Base-by-base conservation (phyloP, 1,284 basidiomycete species). In the Pholiota adiposa region DNA sequence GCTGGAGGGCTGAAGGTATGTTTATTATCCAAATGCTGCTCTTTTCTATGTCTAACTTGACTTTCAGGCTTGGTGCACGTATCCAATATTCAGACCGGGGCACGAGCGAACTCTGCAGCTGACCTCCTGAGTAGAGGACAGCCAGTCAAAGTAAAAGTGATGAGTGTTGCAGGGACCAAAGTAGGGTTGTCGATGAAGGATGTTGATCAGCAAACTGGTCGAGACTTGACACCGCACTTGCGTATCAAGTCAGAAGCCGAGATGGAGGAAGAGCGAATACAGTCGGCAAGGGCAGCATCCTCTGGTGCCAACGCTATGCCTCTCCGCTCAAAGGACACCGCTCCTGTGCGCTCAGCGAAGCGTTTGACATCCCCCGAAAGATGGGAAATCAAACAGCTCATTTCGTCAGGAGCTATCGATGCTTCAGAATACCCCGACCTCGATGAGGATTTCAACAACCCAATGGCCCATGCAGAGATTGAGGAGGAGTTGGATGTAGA, bases 341-440 rank as follows among this genome's bases (percentile, higher is more conserved):
- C 72, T 16, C 82, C 68, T 21, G 81, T 86, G 16, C 82, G 91
- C 21, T 92, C 91, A 16, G 94, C 94, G 1, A 97, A 97, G 72
- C 87, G 97, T 16, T 79, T 99, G 58, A 97, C 97, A 1, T 96
- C 94, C 25, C 97, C 97, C 0, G 97, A 99, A 75, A 87, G 97
- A 21, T 99, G 97, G 94, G 97, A 99, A 79, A 94, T 99, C 75
- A 98, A 98, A 74, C 97, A 99, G 74, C 86, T 99, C 60, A 98
- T 99, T 63, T 94, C 97, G 0, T 97, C 95, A 41, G 97, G 97
- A 50, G 93, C 90, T 4, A 87, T 98, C 49, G 89, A 91, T 67
- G 92, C 96, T 6, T 90, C 94, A 11, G 97, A 99, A 75, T 98
- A 98, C 71, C 97, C 97, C 2, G 96, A 99, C 61, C 80, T 99